These are phyloP conservation scores for Nosema bombycis DNA, from an alignment of 371 early-diverging fungal genomes.

Conservation along the genomic window DNA sequence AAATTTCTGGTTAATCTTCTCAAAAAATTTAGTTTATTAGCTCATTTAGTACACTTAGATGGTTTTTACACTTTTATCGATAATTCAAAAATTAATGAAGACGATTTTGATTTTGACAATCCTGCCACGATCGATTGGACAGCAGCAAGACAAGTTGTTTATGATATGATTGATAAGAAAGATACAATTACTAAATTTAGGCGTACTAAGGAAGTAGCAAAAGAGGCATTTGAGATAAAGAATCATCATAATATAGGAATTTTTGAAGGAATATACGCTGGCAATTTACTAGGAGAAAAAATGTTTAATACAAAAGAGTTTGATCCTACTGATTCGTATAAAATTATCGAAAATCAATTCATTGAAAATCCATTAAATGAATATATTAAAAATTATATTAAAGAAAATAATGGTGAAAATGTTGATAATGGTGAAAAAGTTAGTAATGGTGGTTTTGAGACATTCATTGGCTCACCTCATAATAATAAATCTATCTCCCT, in stretches of 20 bases:
- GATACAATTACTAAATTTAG: neutral
- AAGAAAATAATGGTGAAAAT: no score
- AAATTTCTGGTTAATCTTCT: slow-evolving; percentile 22
- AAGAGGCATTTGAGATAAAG: neutral
- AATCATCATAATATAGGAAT: slow-evolving; percentile 45
- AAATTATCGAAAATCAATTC: slow-evolving; percentile 35
- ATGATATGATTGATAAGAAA: neutral
- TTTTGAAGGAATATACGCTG: slow-evolving; percentile 54
- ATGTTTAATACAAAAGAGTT: slow-evolving; percentile 44
- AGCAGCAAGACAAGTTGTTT: neutral
- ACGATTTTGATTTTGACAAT: slow-evolving; percentile 2
- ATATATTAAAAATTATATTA: no score
- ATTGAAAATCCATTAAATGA: slow-evolving; percentile 8
- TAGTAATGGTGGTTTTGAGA: no score
- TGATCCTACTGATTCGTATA: slow-evolving; percentile 26
- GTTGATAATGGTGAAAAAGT: neutral
- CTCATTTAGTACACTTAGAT: slow-evolving; percentile 21
- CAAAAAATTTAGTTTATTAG: neutral
- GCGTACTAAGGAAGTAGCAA: neutral
- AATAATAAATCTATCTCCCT: neutral
- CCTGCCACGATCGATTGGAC: neutral
- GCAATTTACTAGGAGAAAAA: slow-evolving; percentile 42
- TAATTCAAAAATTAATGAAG: neutral
- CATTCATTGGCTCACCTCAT: no score
- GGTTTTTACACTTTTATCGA: slow-evolving; percentile 7